A percentile compares a stretch with the other conserved stretches of the same genome.
Conservation (phyloP, 805 yeast genomes). For the Metschnikowia noctiluminum region DNA sequence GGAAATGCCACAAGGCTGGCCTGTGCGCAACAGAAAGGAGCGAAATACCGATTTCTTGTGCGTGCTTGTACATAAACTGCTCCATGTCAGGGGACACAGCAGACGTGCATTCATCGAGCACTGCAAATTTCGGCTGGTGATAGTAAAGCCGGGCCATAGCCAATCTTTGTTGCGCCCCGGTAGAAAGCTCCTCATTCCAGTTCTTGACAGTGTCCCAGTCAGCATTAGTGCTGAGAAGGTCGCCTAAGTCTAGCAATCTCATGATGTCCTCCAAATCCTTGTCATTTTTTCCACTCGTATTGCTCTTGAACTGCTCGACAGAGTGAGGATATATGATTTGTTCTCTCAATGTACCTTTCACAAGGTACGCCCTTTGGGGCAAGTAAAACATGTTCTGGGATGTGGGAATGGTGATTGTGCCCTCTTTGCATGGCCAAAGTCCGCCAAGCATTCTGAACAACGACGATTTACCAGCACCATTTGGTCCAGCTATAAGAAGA, state of each 20-base stretch:
- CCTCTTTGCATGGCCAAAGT: constrained; percentile 76
- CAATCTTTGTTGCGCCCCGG: constrained; percentile 89
- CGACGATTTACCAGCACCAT: constrained; percentile 95
- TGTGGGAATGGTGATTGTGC: constrained; percentile 60
- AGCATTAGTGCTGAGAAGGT: constrained; percentile 39
- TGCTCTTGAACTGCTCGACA: constrained; percentile 48
- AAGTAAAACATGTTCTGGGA: constrained; percentile 73
- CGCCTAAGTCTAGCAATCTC: constrained; percentile 55
- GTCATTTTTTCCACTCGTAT: constrained; percentile 39
- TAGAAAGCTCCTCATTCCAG: constrained; percentile 86
- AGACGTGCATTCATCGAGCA: constrained; percentile 92
- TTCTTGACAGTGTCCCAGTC: constrained; percentile 63
- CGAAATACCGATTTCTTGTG: constrained; percentile 75
- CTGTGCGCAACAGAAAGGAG: constrained; percentile 89
- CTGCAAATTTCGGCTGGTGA: constrained; percentile 90
- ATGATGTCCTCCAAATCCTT: constrained; percentile 51
- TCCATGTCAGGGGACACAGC: constrained; percentile 91
- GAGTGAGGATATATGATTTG: constrained; percentile 88
- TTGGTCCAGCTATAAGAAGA: constrained; percentile 88
- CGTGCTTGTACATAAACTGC: constrained; percentile 80
- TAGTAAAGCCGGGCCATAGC: constrained; percentile 92
- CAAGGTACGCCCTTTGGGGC: constrained; percentile 89
- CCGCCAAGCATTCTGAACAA: constrained; percentile 89
- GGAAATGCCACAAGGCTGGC: constrained; percentile 91
- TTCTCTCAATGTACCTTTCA: constrained; percentile 76